These are phyloP conservation scores for Phylloporus sp. DNA, from an alignment of 768 basidiomycete genomes.

Conservation along the genomic window DNA sequence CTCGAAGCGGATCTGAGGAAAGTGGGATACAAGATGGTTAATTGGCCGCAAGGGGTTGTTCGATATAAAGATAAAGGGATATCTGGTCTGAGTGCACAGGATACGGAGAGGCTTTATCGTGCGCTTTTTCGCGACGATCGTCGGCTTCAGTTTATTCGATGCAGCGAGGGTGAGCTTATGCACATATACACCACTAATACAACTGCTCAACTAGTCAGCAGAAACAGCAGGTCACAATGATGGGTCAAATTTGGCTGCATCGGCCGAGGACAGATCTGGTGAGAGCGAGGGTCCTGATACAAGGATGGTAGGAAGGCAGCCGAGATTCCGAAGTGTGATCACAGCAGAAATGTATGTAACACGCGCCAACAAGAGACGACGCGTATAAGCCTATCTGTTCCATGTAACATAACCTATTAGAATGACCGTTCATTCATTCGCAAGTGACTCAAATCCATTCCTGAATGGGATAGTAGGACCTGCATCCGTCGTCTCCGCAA, in stretches of 20 bases:
- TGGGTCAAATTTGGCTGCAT: too few species aligned
- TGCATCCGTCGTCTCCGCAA: too few species aligned
- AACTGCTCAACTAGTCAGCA: neutral
- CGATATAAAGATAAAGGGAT: neutral
- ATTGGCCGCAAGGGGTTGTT: neutral
- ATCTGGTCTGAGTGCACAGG: neutral
- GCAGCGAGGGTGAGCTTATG: neutral
- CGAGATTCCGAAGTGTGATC: neutral
- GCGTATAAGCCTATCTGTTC: neutral
- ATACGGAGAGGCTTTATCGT: neutral
- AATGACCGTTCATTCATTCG: too few species aligned
- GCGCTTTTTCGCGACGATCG: neutral
- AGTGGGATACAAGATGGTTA: neutral
- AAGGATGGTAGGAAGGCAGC: neutral
- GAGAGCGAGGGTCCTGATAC: neutral
- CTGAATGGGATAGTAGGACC: too few species aligned
- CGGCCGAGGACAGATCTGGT: neutral
- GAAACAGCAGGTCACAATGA: neutral
- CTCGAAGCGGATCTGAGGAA: neutral
- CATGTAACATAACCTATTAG: too few species aligned
- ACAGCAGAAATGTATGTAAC: neutral
- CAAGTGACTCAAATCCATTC: too few species aligned
- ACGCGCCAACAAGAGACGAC: neutral
- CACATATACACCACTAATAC: neutral
- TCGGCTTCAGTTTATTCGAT: neutral